These are phyloP conservation scores for Zasmidium cellare DNA, from an alignment of 2,329 filamentous ascomycete species.

Conservation along the genomic window DNA sequence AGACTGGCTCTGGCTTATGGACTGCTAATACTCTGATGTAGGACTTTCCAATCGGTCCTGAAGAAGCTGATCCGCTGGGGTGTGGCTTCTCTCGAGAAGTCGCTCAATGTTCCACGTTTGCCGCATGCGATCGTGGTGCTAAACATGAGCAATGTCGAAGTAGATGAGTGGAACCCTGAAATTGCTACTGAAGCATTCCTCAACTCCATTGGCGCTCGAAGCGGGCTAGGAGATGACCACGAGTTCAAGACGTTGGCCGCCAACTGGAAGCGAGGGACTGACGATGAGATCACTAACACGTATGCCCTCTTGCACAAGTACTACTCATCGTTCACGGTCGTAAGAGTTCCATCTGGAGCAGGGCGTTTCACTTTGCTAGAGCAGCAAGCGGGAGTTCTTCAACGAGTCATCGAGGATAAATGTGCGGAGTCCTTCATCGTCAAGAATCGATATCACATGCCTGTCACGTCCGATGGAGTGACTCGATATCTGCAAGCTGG, in stretches of 20 bases:
- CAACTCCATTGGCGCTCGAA: slow-evolving; percentile 28
- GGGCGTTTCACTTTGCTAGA: slow-evolving; percentile 46
- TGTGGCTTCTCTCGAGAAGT: slow-evolving; percentile 49
- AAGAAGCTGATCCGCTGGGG: slow-evolving; percentile 50
- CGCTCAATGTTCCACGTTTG: slow-evolving; percentile 53
- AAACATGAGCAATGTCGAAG: slow-evolving; percentile 44
- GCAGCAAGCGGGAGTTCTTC: slow-evolving; percentile 46
- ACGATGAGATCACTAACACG: slow-evolving; percentile 36
- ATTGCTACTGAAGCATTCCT: slow-evolving; percentile 43
- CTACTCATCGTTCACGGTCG: slow-evolving; percentile 47
- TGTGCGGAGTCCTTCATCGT: slow-evolving; percentile 37
- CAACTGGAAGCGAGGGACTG: slow-evolving; percentile 39
- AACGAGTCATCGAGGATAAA: slow-evolving; percentile 37
- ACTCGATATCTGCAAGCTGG: slow-evolving; percentile 46
- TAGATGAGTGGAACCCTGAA: slow-evolving; percentile 46
- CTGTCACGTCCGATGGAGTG: slow-evolving; percentile 44
- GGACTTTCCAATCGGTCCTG: slow-evolving; percentile 37
- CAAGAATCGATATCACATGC: slow-evolving; percentile 47
- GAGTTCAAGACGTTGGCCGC: no score
- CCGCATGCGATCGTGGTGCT: slow-evolving; percentile 55
- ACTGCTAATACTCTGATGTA: no score
- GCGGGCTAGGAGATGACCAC: slow-evolving; percentile 2
- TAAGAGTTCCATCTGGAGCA: slow-evolving; percentile 46
- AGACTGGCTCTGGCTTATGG: no score
- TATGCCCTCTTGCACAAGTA: slow-evolving; percentile 48